Evolutionary conservation across 495 filamentous ascomycete genomes (phyloP).

Genomic region (Hypoxylon rickii): DNA sequence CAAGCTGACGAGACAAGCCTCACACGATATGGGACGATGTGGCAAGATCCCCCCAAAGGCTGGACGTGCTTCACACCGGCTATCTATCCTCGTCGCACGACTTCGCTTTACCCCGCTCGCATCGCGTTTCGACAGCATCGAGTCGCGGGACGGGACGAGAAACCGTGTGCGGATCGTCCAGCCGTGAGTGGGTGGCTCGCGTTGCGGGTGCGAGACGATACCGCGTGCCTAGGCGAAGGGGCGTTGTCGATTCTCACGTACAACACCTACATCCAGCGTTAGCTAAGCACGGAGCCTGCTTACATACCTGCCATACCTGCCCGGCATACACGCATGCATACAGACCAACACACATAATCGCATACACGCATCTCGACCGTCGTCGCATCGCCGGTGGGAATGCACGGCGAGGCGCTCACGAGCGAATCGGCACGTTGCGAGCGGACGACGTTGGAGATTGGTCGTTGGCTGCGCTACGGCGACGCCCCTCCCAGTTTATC

Average conservation of each 20-base stretch:
- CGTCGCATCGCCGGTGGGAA: neutral
- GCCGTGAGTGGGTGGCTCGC: too few species aligned
- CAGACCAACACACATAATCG: too few species aligned
- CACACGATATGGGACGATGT: neutral
- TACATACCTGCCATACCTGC: too few species aligned
- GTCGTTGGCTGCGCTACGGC: constrained; percentile 11
- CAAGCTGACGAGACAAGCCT: too few species aligned
- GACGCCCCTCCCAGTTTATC: constrained; percentile 31
- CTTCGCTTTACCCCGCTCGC: neutral
- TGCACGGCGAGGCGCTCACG: neutral
- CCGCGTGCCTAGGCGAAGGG: too few species aligned
- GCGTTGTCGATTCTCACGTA: too few species aligned
- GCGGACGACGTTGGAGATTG: constrained; percentile 6
- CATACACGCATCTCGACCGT: too few species aligned
- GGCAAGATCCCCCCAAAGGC: neutral
- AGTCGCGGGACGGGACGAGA: neutral
- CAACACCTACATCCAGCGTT: too few species aligned
- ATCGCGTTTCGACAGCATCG: neutral
- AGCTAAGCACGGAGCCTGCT: too few species aligned
- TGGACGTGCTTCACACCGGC: neutral
- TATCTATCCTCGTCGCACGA: neutral
- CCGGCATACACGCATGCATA: too few species aligned
- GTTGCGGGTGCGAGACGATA: too few species aligned
- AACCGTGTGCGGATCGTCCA: neutral
- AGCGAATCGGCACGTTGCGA: neutral